These are phyloP conservation scores for Scheffersomyces insectosa DNA, from an alignment of 1,139 yeast genomes.

Conservation along the genomic window DNA sequence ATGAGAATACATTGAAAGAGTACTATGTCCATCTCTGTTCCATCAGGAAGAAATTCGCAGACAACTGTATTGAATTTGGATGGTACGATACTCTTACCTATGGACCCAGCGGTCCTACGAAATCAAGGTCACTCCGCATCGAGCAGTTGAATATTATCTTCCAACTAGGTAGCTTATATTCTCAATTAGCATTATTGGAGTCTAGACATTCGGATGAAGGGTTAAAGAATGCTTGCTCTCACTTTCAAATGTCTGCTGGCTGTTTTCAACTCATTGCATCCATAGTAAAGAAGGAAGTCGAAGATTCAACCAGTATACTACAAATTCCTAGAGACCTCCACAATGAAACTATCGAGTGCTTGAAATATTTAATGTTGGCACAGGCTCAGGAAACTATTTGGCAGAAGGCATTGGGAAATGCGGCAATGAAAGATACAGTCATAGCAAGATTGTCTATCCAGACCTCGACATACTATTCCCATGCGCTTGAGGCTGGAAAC, in stretches of 20 bases:
- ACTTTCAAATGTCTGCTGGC: constrained; percentile 74
- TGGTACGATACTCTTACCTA: constrained; percentile 75
- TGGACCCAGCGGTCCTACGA: constrained; percentile 48
- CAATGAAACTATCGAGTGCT: constrained; percentile 25
- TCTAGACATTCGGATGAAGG: constrained; percentile 53
- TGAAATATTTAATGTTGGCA: constrained; percentile 58
- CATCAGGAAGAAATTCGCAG: constrained; percentile 41
- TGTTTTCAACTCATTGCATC: constrained; percentile 46
- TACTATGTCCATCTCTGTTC: constrained; percentile 34
- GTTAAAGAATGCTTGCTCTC: constrained; percentile 60
- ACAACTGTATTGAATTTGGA: constrained; percentile 50
- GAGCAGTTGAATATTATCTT: constrained; percentile 66
- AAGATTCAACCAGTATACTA: constrained; percentile 1
- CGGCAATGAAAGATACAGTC: constrained; percentile 58
- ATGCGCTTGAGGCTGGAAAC: constrained; percentile 46
- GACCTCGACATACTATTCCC: constrained; percentile 56
- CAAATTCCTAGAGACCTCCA: constrained; percentile 25
- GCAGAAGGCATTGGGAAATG: constrained; percentile 61
- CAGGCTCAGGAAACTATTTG: constrained; percentile 89
- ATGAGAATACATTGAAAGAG: constrained; percentile 21
- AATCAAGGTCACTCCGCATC: constrained; percentile 45
- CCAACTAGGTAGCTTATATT: constrained; percentile 67
- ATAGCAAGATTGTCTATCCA: constrained; percentile 66
- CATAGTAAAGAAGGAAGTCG: constrained; percentile 7
- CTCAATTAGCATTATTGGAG: constrained; percentile 52